Percentiles rank a stretch among this genome's conserved stretches.
Evolutionary conservation across 768 basidiomycete species (phyloP).

Genomic region (Termitomyces eurrhizus): DNA sequence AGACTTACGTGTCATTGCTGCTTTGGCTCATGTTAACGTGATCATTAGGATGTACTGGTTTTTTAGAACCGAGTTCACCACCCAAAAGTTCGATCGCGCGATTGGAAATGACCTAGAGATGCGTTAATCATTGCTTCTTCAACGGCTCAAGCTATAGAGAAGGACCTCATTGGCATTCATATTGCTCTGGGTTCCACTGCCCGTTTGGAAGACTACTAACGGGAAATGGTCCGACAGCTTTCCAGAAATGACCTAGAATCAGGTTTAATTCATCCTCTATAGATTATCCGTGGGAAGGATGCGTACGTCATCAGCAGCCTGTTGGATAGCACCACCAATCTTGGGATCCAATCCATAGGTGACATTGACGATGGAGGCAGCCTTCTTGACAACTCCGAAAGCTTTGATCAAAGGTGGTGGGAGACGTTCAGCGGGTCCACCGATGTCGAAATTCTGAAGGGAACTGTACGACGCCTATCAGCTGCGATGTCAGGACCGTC

Average conservation of each 20-base stretch:
- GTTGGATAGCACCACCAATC: conserved; percentile 82
- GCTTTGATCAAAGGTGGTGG: conserved; percentile 97
- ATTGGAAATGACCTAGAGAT: conserved; percentile 86
- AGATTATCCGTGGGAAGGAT: background rate
- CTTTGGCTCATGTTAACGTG: conserved; percentile 99
- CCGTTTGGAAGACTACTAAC: conserved; percentile 98
- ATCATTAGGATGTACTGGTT: conserved; percentile 97
- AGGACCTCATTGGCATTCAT: conserved; percentile 97
- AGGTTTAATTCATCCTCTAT: background rate
- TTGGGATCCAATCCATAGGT: conserved; percentile 88
- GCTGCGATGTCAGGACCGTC: background rate
- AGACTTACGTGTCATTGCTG: conserved; percentile 91
- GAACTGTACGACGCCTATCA: conserved; percentile 39
- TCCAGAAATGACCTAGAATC: conserved; percentile 84
- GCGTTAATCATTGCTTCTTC: background rate
- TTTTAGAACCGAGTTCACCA: conserved; percentile 93
- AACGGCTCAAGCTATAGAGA: background rate
- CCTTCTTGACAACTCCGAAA: conserved; percentile 96
- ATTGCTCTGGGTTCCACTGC: conserved; percentile 98
- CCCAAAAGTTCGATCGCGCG: conserved; percentile 96
- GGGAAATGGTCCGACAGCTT: conserved; percentile 96
- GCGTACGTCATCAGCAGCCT: conserved; percentile 87
- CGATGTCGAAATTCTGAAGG: conserved; percentile 97
- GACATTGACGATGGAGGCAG: conserved; percentile 87
- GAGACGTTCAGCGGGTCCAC: conserved; percentile 89